Evolutionary conservation across 2,329 filamentous ascomycete species (phyloP), one percentile per base, ranked within the genome.

Genomic region (Chaetomium sp.): DNA sequence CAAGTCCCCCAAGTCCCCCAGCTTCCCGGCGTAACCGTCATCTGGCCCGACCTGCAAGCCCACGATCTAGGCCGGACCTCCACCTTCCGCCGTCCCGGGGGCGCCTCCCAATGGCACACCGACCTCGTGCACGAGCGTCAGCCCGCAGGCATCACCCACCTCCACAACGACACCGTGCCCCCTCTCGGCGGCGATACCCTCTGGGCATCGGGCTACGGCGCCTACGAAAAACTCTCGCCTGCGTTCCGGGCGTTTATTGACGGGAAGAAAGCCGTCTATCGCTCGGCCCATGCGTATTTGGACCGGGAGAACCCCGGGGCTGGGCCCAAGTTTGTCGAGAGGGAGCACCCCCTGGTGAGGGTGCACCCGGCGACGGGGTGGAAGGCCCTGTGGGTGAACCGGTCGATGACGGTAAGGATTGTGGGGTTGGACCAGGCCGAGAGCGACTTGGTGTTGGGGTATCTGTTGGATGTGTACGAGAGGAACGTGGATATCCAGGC

Each of bases 21-120:
- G 12, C 19, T 53, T 4, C 43, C 50, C 5, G 50, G 50, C 3
- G 50, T 53, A n/a, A 53, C 50, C 11, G 50, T 53, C 11, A 53
- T 53, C 33, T 53, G 50, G 50, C 50, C 50, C 4, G 50, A 33
- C 12, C 50, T 53, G 3, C 47, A 40, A 11, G 50, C 50, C n/a
- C 50, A 53, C 27, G 50, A 38, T 0, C 19, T 27, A 27, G 19
- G 19, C 19, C 10, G 33, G 7, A 36, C 43, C 6, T 34, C 43
- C 50, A 53, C 10, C 43, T 53, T 53, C 43, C 50, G 50, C 50
- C 46, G 41, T 12, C 50, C 50, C n/a, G 50, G 50, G n/a, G 50
- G 50, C 12, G 50, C 50, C 5, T 46, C 50, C 9, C 9, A 19
- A 19, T 53, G 50, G 50, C 50, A 53, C 42, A 47, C 42, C 14